Base-by-base conservation (phyloP, 129 eudicot species). In the Flaveria brownii region DNA sequence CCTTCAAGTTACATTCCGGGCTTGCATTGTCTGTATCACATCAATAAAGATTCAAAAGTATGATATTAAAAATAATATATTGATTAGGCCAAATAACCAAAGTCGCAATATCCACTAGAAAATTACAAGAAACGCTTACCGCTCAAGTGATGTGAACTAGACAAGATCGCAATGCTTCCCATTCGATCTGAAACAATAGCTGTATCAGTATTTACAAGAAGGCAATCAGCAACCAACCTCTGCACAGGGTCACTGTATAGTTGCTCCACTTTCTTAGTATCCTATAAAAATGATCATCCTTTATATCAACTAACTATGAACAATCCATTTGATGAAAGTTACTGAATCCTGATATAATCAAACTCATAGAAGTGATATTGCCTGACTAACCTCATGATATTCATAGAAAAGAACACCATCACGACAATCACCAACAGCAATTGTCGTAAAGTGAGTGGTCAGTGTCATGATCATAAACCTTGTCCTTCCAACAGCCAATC, bases 371-470 rank as follows among this genome's bases (percentile, higher is more conserved):
- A 41, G 20, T 15, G 18, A 26, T 20, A 54, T 4, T 54, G 51
- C 68, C 73, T 36, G 56, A 73, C 72, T 63, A 7, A 94, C 98
- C 97, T 94, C 98, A 72, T 86, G 82, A 75, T 88, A 94, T 2
- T 91, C 84, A 74, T 84, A 94, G 77, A 91, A 89, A 80, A 94
- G 96, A 79, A 94, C 77, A 55, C 98, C 98, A 87, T 94, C 98
- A 50, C 98, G 96, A 86, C 96, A 88, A 86, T 94, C 97, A 75
- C 98, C 98, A 80, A 94, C 98, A 77, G 96, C 97, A 80, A 94
- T 94, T 78, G 90, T 88, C 52, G 93, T 91, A 72, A 86, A 81
- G 77, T 94, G 88, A 66, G 98, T 72, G 54, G 97, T 88, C 91
- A 94, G 72, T 50, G 98, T 84, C 86, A 79, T 82, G 77, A 94